Conservation (phyloP, 257 asterid genomes). For the Datura wrightii region DNA sequence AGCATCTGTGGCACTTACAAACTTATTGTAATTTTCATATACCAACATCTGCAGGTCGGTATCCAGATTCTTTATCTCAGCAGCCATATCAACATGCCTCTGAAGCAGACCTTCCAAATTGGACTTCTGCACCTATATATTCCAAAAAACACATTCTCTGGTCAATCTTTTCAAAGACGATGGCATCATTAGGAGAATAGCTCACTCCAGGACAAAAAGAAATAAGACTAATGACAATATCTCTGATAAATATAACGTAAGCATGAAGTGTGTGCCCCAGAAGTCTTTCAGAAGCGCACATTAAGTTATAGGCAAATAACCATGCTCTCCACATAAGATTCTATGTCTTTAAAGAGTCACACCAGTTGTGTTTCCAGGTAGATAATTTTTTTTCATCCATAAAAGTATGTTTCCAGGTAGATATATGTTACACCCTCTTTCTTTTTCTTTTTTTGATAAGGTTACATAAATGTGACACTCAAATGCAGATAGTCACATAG, state of each 20-base stretch:
- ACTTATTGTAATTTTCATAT: slow-evolving; percentile 97
- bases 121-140: slow-evolving; percentile 81
- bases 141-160: not conserved
- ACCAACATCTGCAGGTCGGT: slow-evolving; percentile 99
- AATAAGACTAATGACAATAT: not conserved
- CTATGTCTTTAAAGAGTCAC: not conserved
- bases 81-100: slow-evolving; percentile 98
- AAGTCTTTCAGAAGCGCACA: not conserved
- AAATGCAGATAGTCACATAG: not conserved
- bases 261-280: not conserved
- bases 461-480: not conserved
- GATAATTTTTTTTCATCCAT: no score
- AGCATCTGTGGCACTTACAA: slow-evolving; percentile 96
- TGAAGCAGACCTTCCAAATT: slow-evolving; percentile 93
- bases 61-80: slow-evolving; percentile 95
- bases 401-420: not conserved
- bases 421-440: not conserved
- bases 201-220: not conserved
- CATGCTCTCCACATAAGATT: not conserved
- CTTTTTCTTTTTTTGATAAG: not conserved
- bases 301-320: not conserved
- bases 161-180: not conserved
- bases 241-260: slow-evolving; percentile 6
- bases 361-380: not conserved
- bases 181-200: slow-evolving; percentile 1